phyloP scores from a whole-genome alignment of 176 grass and related monocot species.

The Eleusine indica region DNA sequence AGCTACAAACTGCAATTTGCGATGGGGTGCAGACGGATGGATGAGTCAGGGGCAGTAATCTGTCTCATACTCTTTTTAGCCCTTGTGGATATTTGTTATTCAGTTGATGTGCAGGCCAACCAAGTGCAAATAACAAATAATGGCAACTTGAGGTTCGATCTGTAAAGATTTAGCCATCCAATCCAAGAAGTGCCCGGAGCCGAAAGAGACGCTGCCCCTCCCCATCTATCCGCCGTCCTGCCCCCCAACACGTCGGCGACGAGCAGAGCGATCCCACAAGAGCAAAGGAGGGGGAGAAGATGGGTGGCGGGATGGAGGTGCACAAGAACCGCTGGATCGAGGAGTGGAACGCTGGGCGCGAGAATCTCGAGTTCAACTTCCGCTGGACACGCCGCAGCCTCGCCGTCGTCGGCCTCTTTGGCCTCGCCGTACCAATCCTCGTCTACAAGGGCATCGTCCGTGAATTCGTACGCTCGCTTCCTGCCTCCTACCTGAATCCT shows the following conservation, averaged over 20 bases:
- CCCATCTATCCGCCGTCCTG: neutral
- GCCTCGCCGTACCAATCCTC: slow-evolving; percentile 73
- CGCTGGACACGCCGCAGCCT: slow-evolving; percentile 77
- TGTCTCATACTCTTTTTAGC: neutral
- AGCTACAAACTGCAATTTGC: neutral
- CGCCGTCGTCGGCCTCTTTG: slow-evolving; percentile 74
- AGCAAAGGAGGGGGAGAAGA: slow-evolving; percentile 24
- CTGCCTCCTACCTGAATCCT: neutral
- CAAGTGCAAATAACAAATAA: neutral
- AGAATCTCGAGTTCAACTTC: slow-evolving; percentile 75
- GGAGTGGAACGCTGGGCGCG: slow-evolving; percentile 68
- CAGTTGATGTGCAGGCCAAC: neutral
- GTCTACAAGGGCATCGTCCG: slow-evolving; percentile 80
- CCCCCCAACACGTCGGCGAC: slow-evolving; percentile 8
- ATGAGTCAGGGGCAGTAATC: neutral
- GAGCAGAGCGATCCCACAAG: neutral
- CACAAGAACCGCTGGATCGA: slow-evolving; percentile 85
- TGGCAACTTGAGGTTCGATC: neutral
- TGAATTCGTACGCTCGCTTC: slow-evolving; percentile 58
- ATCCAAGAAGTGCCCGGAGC: too few species aligned
- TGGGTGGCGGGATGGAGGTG: slow-evolving; percentile 85
- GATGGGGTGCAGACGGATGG: neutral
- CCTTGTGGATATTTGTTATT: neutral
- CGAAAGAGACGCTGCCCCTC: too few species aligned
- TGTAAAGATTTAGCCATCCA: neutral